Conservation (phyloP, 2,329 filamentous ascomycete species). For the Colletotrichum noveboracense region DNA sequence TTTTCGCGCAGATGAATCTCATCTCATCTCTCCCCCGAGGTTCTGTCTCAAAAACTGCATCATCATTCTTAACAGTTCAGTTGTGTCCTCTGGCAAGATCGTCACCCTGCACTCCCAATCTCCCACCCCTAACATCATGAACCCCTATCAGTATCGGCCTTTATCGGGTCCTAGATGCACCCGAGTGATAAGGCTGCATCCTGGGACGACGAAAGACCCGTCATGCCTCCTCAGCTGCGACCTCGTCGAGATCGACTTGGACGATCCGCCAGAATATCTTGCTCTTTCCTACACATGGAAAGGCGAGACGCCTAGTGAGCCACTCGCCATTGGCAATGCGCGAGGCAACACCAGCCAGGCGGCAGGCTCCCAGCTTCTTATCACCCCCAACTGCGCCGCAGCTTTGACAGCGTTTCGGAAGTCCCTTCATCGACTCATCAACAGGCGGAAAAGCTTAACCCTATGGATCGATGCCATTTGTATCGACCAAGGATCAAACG, state of each 20-base stretch:
- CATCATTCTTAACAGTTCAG: accelerated
- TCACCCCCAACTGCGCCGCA: not conserved
- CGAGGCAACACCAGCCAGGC: accelerated
- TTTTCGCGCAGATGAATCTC: not conserved
- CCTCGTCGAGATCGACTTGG: accelerated
- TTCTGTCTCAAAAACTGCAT: accelerated
- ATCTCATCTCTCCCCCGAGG: accelerated
- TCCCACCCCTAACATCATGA: not conserved
- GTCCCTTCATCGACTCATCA: not conserved
- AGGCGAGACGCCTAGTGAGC: not conserved
- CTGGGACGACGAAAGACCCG: accelerated
- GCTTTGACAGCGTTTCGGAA: not conserved
- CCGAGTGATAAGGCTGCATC: not conserved
- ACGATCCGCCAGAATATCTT: not conserved
- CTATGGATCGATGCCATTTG: not conserved
- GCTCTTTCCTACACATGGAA: not conserved
- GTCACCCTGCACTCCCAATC: accelerated
- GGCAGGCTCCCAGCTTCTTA: accelerated
- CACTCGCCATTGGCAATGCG: not conserved
- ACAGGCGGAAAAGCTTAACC: not conserved
- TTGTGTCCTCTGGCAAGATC: accelerated
- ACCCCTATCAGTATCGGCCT: not conserved
- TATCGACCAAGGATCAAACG: not conserved
- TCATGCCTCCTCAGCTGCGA: not conserved
- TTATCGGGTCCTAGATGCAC: not conserved